Evolutionary conservation across 441 rosid genomes (phyloP).

Genomic region (Croton laevigatus): DNA sequence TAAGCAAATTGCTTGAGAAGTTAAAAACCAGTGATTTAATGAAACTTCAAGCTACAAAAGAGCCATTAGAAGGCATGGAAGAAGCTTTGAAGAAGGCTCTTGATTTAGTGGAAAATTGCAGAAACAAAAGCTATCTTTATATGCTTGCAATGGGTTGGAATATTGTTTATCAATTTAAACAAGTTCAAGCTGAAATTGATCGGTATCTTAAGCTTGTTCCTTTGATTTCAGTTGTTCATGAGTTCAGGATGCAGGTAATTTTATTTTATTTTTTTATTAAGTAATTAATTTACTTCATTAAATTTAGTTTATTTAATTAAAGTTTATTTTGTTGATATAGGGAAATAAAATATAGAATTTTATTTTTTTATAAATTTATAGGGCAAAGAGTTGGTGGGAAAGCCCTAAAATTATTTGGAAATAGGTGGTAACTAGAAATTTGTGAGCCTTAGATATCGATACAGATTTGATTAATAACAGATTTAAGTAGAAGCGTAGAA

Average conservation of each 20-base stretch:
- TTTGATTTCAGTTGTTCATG: slow-evolving; percentile 34
- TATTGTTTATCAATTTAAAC: slow-evolving; percentile 39
- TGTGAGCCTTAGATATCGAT: too few relatives aligned
- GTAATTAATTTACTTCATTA: too few relatives aligned
- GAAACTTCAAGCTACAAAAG: slow-evolving; percentile 27
- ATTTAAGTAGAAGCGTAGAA: too few relatives aligned
- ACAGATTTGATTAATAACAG: too few relatives aligned
- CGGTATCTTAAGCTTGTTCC: slow-evolving; percentile 28
- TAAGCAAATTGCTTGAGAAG: slow-evolving; percentile 31
- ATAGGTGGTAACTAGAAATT: too few relatives aligned
- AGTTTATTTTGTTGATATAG: too few relatives aligned
- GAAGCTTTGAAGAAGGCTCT: slow-evolving; percentile 31
- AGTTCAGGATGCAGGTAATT: slow-evolving; percentile 43
- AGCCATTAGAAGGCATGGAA: slow-evolving; percentile 35
- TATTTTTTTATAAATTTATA: too few relatives aligned
- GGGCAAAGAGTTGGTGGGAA: too few relatives aligned
- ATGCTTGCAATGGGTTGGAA: slow-evolving; percentile 50
- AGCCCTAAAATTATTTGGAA: too few relatives aligned
- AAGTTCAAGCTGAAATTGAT: slow-evolving; percentile 37
- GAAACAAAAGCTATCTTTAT: slow-evolving; percentile 33
- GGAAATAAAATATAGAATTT: too few relatives aligned
- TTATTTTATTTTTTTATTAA: too few relatives aligned
- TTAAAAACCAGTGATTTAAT: slow-evolving; percentile 30
- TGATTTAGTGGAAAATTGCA: slow-evolving; percentile 36
- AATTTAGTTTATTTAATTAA: too few relatives aligned